Conservation (phyloP, 768 basidiomycete species). For the Trametes villosa region DNA sequence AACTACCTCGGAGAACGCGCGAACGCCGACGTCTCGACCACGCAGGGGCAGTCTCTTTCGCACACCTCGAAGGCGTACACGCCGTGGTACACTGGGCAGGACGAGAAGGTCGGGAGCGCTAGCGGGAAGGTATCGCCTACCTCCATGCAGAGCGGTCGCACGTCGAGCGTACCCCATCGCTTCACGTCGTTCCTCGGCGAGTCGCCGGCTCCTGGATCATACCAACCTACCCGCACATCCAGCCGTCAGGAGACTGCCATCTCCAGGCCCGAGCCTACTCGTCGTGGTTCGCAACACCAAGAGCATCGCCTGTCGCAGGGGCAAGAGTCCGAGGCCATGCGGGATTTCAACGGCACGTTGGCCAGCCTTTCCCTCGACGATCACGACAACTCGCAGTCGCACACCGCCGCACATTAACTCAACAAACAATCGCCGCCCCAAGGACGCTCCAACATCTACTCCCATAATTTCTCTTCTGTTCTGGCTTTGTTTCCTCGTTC, state of each 20-base stretch:
- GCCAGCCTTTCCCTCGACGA: slow-evolving; percentile 72
- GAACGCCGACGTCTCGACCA: slow-evolving; percentile 42
- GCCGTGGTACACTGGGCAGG: slow-evolving; percentile 52
- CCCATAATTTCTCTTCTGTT: slow-evolving; percentile 12
- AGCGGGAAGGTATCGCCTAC: slow-evolving; percentile 50
- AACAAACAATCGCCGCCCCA: not conserved
- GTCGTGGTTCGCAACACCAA: slow-evolving; percentile 25
- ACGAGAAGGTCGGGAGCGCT: slow-evolving; percentile 40
- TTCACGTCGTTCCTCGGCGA: slow-evolving; percentile 49
- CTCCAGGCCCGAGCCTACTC: slow-evolving; percentile 25
- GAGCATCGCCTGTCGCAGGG: slow-evolving; percentile 23
- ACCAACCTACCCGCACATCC: slow-evolving; percentile 40
- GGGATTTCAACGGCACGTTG: slow-evolving; percentile 76
- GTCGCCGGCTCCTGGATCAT: slow-evolving; percentile 36
- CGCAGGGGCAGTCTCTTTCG: slow-evolving; percentile 47
- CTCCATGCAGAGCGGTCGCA: slow-evolving; percentile 37
- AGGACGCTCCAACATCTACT: slow-evolving; percentile 5
- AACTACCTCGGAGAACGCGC: slow-evolving; percentile 46
- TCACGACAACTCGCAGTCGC: slow-evolving; percentile 26
- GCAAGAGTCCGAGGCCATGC: slow-evolving; percentile 56
- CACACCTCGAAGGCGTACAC: slow-evolving; percentile 55
- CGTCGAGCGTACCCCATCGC: slow-evolving; percentile 51
- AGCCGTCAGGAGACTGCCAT: slow-evolving; percentile 44
- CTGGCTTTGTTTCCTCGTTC: slow-evolving; percentile 23
- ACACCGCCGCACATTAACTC: slow-evolving; percentile 9